A percentile compares a stretch with the other conserved stretches of the same genome.
Conservation (phyloP, 805 yeast genomes). For the Cyberlindnera mississippiensis region DNA sequence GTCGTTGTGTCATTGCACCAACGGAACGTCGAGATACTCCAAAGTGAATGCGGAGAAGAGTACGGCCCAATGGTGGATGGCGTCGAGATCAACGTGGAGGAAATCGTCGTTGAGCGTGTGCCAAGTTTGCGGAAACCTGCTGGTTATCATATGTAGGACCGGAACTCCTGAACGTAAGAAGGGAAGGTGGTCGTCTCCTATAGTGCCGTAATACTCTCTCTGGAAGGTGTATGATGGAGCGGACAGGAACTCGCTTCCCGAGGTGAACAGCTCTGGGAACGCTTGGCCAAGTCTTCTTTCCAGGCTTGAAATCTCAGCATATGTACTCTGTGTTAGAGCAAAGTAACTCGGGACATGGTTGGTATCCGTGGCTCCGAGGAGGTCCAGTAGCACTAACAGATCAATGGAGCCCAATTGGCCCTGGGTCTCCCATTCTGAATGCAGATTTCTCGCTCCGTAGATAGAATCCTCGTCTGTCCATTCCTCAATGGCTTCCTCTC, state of each 20-base stretch:
- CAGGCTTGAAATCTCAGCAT: slow-evolving; percentile 33
- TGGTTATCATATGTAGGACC: slow-evolving; percentile 50
- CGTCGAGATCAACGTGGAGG: slow-evolving; percentile 33
- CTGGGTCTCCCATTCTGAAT: slow-evolving; percentile 33
- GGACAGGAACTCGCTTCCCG: slow-evolving; percentile 10
- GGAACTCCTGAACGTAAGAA: slow-evolving; percentile 44
- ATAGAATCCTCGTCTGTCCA: slow-evolving; percentile 52
- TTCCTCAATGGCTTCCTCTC: slow-evolving; percentile 54
- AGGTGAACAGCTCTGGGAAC: slow-evolving; percentile 5
- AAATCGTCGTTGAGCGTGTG: slow-evolving; percentile 48
- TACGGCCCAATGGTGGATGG: slow-evolving; percentile 44
- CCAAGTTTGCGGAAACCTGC: slow-evolving; percentile 48
- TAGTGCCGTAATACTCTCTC: slow-evolving; percentile 15
- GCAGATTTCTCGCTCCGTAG: slow-evolving; percentile 52
- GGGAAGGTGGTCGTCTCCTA: slow-evolving; percentile 55
- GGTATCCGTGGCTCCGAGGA: slow-evolving; percentile 38
- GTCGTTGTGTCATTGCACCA: not conserved
- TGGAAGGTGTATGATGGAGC: slow-evolving; percentile 17
- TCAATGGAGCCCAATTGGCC: slow-evolving; percentile 35
- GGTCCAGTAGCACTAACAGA: slow-evolving; percentile 45
- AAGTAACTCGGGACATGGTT: slow-evolving; percentile 40
- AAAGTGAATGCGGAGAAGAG: slow-evolving; percentile 38
- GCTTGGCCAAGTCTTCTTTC: slow-evolving; percentile 28
- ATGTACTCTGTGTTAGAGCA: slow-evolving; percentile 35
- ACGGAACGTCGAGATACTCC: slow-evolving; percentile 26